Conservation (phyloP, 768 basidiomycete species). For the Mrakia gelida region DNA sequence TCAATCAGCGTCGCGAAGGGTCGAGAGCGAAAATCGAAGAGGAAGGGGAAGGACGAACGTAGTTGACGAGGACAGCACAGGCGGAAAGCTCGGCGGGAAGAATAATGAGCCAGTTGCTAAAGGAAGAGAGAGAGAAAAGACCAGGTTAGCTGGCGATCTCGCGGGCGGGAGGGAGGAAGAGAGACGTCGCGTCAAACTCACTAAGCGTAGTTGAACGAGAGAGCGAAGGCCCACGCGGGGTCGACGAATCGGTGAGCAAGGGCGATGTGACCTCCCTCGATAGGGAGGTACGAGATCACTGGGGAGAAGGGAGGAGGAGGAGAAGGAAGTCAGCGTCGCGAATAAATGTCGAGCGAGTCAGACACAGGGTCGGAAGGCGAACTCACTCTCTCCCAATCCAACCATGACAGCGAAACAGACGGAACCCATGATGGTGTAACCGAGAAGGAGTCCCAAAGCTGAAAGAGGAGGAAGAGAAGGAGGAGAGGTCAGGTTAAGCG, state of each 20-base stretch:
- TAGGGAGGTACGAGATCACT: constrained; percentile 33
- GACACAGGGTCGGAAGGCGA: too few relatives aligned
- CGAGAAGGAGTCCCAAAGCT: constrained; percentile 36
- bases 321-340: neutral
- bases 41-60: constrained; percentile 1
- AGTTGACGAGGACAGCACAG: constrained; percentile 33
- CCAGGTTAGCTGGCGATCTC: neutral
- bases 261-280: constrained; percentile 33
- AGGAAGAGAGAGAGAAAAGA: neutral
- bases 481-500: too few relatives aligned
- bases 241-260: constrained; percentile 33
- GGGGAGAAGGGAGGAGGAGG: neutral
- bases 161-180: neutral
- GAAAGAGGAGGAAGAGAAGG: too few relatives aligned
- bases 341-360: too few relatives aligned
- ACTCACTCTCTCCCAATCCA: constrained; percentile 29
- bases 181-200: neutral
- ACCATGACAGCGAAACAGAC: constrained; percentile 31
- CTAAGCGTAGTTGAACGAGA: constrained; percentile 33
- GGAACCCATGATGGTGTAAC: constrained; percentile 33
- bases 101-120: constrained; percentile 24
- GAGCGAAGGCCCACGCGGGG: constrained; percentile 31
- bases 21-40: neutral
- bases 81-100: constrained; percentile 31
- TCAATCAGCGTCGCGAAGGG: neutral